A percentile compares a stretch with the other conserved stretches of the same genome.
phyloP scores from a whole-genome alignment of 2,329 filamentous ascomycete species.

The Pseudogymnoascus sp. region DNA sequence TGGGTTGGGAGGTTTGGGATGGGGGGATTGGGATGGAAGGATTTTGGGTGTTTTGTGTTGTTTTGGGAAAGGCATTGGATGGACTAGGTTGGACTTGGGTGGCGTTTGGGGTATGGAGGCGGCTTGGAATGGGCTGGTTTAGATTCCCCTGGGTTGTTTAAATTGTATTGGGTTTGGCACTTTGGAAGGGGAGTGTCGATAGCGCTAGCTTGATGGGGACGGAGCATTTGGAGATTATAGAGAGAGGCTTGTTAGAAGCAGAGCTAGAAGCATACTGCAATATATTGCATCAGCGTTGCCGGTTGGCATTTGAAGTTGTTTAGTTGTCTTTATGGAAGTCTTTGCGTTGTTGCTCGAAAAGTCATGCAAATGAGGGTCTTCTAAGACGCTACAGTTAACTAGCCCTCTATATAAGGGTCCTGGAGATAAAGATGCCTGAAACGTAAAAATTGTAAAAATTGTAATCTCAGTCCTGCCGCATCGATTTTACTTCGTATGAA shows the following conservation, averaged over 20 bases:
- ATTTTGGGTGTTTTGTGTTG: neutral
- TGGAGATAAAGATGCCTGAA: neutral
- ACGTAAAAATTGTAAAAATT: neutral
- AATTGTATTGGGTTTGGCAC: constrained; percentile 4
- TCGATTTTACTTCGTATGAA: neutral
- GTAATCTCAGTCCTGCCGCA: neutral
- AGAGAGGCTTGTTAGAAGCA: neutral
- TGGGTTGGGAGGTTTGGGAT: neutral
- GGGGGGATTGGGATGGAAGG: neutral
- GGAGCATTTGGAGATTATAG: neutral
- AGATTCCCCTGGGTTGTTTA: constrained; percentile 1
- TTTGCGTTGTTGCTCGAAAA: neutral
- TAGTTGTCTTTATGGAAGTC: too few relatives aligned
- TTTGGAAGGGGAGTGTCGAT: neutral
- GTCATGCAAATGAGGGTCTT: neutral
- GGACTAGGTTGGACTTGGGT: neutral
- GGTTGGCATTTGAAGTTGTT: neutral
- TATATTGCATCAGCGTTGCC: constrained; percentile 6
- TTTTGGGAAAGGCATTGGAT: neutral
- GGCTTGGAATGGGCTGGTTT: neutral
- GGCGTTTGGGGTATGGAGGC: neutral
- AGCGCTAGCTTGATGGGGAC: neutral
- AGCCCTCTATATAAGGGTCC: neutral
- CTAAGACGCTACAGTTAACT: neutral
- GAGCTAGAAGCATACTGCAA: neutral